Evolutionary conservation across 2,329 filamentous ascomycete species (phyloP).

Genomic region (Trichoderma simmonsii): DNA sequence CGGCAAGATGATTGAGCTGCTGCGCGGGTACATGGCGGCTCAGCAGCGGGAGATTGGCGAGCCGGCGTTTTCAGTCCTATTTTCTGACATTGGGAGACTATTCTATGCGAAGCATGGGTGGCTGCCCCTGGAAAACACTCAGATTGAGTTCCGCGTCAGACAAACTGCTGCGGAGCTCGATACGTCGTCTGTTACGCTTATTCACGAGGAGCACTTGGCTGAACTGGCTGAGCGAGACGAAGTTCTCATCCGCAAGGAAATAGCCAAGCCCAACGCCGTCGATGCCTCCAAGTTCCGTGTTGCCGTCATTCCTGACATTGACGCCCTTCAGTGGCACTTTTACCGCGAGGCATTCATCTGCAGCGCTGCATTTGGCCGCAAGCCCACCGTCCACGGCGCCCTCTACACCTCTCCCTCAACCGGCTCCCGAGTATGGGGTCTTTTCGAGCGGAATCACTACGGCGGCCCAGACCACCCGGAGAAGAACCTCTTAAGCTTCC

Average conservation of each 20-base stretch:
- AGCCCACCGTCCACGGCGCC: slow-evolving; percentile 66
- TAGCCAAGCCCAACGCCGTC: slow-evolving; percentile 35
- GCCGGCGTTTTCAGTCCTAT: slow-evolving; percentile 70
- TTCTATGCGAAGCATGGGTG: slow-evolving; percentile 80
- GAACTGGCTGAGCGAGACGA: slow-evolving; percentile 64
- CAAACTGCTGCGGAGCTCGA: slow-evolving; percentile 18
- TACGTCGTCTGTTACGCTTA: slow-evolving; percentile 33
- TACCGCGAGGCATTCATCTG: slow-evolving; percentile 78
- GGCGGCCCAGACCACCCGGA: slow-evolving; percentile 49
- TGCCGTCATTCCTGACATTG: slow-evolving; percentile 33
- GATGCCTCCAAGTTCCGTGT: slow-evolving; percentile 31
- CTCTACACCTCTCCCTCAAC: slow-evolving; percentile 50
- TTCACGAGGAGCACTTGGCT: slow-evolving; percentile 60
- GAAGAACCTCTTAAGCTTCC: slow-evolving; percentile 66
- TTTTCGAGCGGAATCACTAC: slow-evolving; percentile 69
- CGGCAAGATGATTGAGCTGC: slow-evolving; percentile 66
- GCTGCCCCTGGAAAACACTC: slow-evolving; percentile 69
- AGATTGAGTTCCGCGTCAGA: slow-evolving; percentile 57
- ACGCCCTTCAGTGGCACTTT: slow-evolving; percentile 56
- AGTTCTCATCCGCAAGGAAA: slow-evolving; percentile 51
- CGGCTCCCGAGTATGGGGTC: slow-evolving; percentile 65
- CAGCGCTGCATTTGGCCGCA: slow-evolving; percentile 54
- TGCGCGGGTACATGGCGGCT: slow-evolving; percentile 45
- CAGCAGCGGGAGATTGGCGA: slow-evolving; percentile 31
- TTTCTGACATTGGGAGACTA: slow-evolving; percentile 78